Evolutionary conservation across 1,284 basidiomycete genomes (phyloP).

Genomic region (Ganoderma sp.): DNA sequence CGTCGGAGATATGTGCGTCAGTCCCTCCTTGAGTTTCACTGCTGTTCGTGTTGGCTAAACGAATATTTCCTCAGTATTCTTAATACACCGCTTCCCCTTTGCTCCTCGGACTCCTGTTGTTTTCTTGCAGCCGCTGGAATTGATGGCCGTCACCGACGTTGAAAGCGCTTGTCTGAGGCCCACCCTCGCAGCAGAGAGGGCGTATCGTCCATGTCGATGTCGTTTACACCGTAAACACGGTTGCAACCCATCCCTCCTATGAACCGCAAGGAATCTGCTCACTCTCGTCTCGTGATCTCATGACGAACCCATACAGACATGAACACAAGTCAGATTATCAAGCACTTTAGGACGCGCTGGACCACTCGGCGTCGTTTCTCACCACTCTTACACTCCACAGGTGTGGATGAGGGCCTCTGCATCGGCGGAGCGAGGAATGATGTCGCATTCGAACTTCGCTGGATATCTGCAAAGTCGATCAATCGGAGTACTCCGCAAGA

Average conservation of each 20-base stretch:
- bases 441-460: slow-evolving; percentile 27
- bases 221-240: not conserved
- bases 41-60: not conserved
- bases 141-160: not conserved
- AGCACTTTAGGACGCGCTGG: not conserved
- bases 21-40: not conserved
- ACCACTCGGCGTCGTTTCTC: not conserved
- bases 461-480: slow-evolving; percentile 21
- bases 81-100: slow-evolving; percentile 8
- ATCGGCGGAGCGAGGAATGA: slow-evolving; percentile 25
- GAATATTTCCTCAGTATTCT: not conserved
- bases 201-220: too few species aligned
- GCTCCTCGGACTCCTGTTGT: not conserved
- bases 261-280: not conserved
- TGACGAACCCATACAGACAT: not conserved
- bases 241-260: not conserved
- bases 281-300: not conserved
- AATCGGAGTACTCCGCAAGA: not conserved
- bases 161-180: not conserved
- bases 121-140: not conserved
- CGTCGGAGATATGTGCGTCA: slow-evolving; percentile 20
- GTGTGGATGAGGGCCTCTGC: slow-evolving; percentile 9
- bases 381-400: not conserved
- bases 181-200: not conserved
- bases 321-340: not conserved